Base-by-base conservation (phyloP, 2,329 filamentous ascomycete species). In the Diaporthe batatas region DNA sequence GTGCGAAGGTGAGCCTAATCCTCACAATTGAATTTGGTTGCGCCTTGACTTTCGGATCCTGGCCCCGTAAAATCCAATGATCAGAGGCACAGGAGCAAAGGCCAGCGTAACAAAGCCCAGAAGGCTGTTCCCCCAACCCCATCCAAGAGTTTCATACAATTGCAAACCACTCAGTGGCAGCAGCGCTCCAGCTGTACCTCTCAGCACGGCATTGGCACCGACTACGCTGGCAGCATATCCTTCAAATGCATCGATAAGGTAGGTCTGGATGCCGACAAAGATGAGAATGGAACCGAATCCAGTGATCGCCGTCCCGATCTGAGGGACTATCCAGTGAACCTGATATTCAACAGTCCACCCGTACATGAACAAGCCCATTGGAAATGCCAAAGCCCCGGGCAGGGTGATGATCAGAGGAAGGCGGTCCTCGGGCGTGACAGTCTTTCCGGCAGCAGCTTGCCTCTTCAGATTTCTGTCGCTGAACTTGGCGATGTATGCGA, bases 291-390 rank as follows among this genome's bases (percentile, higher is more conserved):
- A 70, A 3, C 87, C 88, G 4, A 84, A 79, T 0, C 87, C 86
- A 69, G 90, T 84, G 32, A 88, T 82, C 0, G 79, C 79, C 4
- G 86, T 87, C 11, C 88, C 89, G 57, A 90, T 84, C 71, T 89
- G 88, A 0, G 88, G 88, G 12, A 87, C 80, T 54, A 85, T 83
- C 83, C 84, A 86, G 74, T 86, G 83, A 3, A 80, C 76, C 5
- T 80, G 75, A 14, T 80, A 75, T 42, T 84, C 74, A 0, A 80
- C 77, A 0, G 79, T 78, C 84, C 84, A 86, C 6, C 83, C 84
- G 70, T 86, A 86, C 79, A 80, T 81, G 77, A 87, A 86, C 68
- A 87, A 78, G 0, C 81, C 81, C 12, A 84, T 76, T 0, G 85
- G 75, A 3, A 76, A 59, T 0, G 85, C 18, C 85, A 84, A 53